phyloP scores from a whole-genome alignment of 2,329 filamentous ascomycete genomes.

The Ambrosiella cleistominuta region DNA sequence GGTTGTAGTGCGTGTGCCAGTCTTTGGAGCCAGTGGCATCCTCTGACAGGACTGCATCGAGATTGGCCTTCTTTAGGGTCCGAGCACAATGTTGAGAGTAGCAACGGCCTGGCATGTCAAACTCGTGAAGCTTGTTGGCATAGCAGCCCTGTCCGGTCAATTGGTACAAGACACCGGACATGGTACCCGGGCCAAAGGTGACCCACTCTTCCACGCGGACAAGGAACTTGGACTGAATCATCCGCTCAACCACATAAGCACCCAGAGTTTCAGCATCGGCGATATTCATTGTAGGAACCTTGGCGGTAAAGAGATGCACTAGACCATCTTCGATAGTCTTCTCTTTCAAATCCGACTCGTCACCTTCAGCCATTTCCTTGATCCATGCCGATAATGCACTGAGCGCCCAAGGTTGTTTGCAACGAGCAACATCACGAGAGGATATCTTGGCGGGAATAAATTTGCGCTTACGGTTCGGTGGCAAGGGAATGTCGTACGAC shows the following conservation, averaged over 20 bases:
- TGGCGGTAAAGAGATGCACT: slow-evolving; percentile 76
- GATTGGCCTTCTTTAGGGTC: slow-evolving; percentile 84
- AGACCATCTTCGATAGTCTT: slow-evolving; percentile 76
- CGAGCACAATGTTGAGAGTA: slow-evolving; percentile 90
- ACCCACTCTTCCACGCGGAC: slow-evolving; percentile 94
- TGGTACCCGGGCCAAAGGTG: slow-evolving; percentile 62
- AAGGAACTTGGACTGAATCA: slow-evolving; percentile 63
- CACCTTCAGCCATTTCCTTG: slow-evolving; percentile 68
- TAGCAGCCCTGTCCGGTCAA: slow-evolving; percentile 86
- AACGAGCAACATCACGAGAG: slow-evolving; percentile 64
- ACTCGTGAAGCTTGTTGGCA: slow-evolving; percentile 61
- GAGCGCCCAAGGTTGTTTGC: slow-evolving; percentile 79
- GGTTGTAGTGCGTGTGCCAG: slow-evolving; percentile 77
- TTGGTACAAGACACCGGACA: slow-evolving; percentile 87
- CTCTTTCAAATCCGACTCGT: slow-evolving; percentile 66
- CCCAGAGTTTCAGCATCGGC: slow-evolving; percentile 85
- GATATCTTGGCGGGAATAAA: slow-evolving; percentile 77
- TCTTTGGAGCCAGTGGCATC: slow-evolving; percentile 53
- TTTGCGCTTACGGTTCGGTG: slow-evolving; percentile 59
- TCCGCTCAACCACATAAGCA: slow-evolving; percentile 55
- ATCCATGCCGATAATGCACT: slow-evolving; percentile 80
- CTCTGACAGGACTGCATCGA: slow-evolving; percentile 55
- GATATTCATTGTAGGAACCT: slow-evolving; percentile 96
- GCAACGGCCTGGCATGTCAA: slow-evolving; percentile 55
- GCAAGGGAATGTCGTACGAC: slow-evolving; percentile 64